Conservation (phyloP, 108 stramenopile genomes). For the Epithemia pelagica region DNA sequence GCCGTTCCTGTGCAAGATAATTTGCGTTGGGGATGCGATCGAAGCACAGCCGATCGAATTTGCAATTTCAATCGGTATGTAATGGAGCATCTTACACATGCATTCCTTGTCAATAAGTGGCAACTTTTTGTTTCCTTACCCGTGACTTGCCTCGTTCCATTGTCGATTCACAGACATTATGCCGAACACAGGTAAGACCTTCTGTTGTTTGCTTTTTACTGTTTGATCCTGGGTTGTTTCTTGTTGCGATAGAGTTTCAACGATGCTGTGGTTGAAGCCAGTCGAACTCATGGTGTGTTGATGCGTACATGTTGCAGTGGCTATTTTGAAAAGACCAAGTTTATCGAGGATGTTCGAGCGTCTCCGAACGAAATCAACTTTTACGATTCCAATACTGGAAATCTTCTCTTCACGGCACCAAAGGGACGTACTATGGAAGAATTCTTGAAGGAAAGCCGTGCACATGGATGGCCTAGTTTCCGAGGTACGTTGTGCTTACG, state of each 20-base stretch:
- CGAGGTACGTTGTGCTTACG: constrained; percentile 69
- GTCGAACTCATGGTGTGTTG: not conserved
- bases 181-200: constrained; percentile 10
- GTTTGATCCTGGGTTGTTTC: not conserved
- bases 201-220: not conserved
- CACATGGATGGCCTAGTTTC: constrained; percentile 83
- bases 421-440: constrained; percentile 61
- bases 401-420: constrained; percentile 73
- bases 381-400: constrained; percentile 84
- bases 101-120: constrained; percentile 16
- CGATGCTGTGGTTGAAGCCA: not conserved
- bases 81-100: not conserved
- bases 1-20: constrained; percentile 60
- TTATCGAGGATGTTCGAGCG: constrained; percentile 37
- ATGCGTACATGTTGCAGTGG: constrained; percentile 8
- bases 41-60: constrained; percentile 74
- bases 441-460: constrained; percentile 60
- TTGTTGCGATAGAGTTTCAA: constrained; percentile 4
- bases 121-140: constrained; percentile 21
- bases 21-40: constrained; percentile 72
- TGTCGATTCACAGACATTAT: constrained; percentile 4
- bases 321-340: constrained; percentile 42
- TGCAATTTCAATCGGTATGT: constrained; percentile 69
- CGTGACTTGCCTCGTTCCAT: not conserved
- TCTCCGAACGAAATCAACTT: constrained; percentile 43